Conservation (phyloP, 805 yeast species). For the Jamesozyma gamospora region DNA sequence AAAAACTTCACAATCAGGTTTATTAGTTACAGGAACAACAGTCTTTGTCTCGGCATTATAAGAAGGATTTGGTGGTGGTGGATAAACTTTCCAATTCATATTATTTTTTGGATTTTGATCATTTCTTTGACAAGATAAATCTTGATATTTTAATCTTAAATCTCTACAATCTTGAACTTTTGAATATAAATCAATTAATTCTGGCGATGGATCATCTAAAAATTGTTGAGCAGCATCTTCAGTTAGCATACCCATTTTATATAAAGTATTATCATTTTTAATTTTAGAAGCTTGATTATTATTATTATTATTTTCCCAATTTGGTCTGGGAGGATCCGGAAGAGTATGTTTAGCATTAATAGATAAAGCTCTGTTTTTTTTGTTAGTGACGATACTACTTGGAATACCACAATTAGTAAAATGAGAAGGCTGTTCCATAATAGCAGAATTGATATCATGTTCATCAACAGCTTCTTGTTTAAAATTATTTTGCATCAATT, state of each 20-base stretch:
- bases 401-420: conserved; percentile 1
- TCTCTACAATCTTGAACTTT: conserved; percentile 59
- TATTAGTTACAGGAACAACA: conserved; percentile 33
- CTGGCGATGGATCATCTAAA: conserved; percentile 56
- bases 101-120: conserved; percentile 77
- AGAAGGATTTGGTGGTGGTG: conserved; percentile 89
- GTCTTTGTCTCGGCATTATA: conserved; percentile 56
- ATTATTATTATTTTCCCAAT: background rate
- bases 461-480: conserved; percentile 26
- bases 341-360: conserved; percentile 19
- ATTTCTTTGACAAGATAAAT: conserved; percentile 60
- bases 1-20: conserved; percentile 36
- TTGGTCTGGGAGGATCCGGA: conserved; percentile 16
- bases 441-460: conserved; percentile 6
- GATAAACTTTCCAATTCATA: conserved; percentile 70
- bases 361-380: conserved; percentile 14
- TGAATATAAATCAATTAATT: conserved; percentile 51
- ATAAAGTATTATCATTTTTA: conserved; percentile 15
- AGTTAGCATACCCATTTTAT: conserved; percentile 37
- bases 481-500: conserved; percentile 23
- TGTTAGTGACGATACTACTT: background rate
- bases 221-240: conserved; percentile 42
- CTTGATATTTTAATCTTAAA: conserved; percentile 67
- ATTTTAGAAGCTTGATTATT: background rate
- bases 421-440: conserved; percentile 13